A percentile compares a stretch with the other conserved stretches of the same genome.
Conservation (phyloP, 2,329 filamentous ascomycete species). For the Fusarium denticulatum region DNA sequence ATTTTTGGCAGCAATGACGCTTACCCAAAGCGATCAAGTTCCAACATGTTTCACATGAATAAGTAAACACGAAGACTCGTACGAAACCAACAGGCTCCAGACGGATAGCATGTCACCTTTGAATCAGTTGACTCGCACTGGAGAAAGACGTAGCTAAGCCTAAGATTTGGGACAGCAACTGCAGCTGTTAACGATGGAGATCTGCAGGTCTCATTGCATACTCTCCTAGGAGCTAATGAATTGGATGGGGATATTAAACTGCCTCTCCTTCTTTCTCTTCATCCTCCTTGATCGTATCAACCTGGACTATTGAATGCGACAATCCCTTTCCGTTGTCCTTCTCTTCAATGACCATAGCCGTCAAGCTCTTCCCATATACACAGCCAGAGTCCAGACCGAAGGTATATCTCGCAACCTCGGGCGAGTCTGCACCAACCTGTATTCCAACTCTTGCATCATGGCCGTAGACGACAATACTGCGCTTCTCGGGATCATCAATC, state of each 20-base stretch:
- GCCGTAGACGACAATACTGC: constrained; percentile 79
- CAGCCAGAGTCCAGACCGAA: constrained; percentile 87
- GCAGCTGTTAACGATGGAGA: not conserved
- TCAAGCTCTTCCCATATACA: constrained; percentile 64
- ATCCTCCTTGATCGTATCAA: not conserved
- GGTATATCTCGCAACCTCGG: constrained; percentile 62
- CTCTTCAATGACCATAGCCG: constrained; percentile 24
- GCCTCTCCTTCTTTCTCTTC: not conserved
- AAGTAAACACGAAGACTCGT: not conserved
- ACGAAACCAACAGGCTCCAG: not conserved
- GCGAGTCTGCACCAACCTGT: constrained; percentile 43
- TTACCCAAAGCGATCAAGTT: not conserved
- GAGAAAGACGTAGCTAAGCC: too few relatives aligned
- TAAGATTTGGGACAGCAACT: too few relatives aligned
- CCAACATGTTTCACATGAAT: not conserved
- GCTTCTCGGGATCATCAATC: constrained; percentile 29
- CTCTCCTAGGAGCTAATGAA: too few relatives aligned
- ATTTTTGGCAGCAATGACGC: not conserved
- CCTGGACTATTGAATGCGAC: constrained; percentile 24
- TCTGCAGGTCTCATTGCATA: not conserved
- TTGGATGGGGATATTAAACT: not conserved
- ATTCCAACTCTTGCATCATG: constrained; percentile 81
- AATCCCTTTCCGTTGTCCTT: not conserved
- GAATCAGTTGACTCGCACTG: not conserved
- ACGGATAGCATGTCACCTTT: not conserved